Conservation (phyloP, 176 grass and related monocot species). For the Canna indica region DNA sequence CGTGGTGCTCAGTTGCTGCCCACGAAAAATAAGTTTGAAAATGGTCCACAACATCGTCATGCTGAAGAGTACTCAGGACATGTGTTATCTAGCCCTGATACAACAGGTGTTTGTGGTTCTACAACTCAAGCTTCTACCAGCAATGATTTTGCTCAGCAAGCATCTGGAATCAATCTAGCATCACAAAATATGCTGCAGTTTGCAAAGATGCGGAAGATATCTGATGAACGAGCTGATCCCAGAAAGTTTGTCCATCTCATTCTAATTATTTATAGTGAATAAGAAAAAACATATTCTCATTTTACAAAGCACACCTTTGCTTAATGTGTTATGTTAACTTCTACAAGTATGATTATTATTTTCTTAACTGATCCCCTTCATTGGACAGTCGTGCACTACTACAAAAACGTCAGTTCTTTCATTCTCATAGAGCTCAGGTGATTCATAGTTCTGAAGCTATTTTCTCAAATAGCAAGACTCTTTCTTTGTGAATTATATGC, state of each 20-base stretch:
- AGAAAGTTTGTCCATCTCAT: constrained; percentile 49
- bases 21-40: constrained; percentile 13
- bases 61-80: constrained; percentile 7
- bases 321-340: not conserved
- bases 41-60: constrained; percentile 6
- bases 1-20: constrained; percentile 3
- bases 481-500: not conserved
- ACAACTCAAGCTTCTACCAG: constrained; percentile 37
- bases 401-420: constrained; percentile 72
- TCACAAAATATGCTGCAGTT: constrained; percentile 55
- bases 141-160: constrained; percentile 27
- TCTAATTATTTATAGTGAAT: not conserved
- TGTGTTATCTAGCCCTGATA: constrained; percentile 19
- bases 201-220: constrained; percentile 59
- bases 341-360: not conserved
- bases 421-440: constrained; percentile 84
- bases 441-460: not conserved
- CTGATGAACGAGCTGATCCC: constrained; percentile 46
- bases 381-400: constrained; percentile 51
- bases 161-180: constrained; percentile 34
- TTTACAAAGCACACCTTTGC: not conserved
- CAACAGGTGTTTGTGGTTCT: constrained; percentile 9
- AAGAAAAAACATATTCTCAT: not conserved
- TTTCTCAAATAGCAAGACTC: not conserved
- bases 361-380: constrained; percentile 10